phyloP scores from a whole-genome alignment of 768 basidiomycete genomes.

The Lactifluus pinguis region DNA sequence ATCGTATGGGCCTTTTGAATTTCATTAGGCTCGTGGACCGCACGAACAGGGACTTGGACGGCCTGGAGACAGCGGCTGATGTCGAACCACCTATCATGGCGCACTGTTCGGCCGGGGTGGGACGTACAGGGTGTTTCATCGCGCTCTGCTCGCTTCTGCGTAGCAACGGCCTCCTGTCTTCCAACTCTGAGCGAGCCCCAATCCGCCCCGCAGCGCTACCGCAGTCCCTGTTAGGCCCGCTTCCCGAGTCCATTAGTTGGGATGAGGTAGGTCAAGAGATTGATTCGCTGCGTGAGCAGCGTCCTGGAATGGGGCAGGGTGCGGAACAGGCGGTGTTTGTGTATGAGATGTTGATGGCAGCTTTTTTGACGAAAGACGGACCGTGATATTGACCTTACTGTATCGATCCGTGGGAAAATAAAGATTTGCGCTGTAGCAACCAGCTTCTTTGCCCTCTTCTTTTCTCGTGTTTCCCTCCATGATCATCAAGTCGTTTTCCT shows the following conservation, averaged over 20 bases:
- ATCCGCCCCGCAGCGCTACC: slow-evolving; percentile 29
- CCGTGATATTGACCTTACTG: no score
- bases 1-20: slow-evolving; percentile 48
- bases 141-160: slow-evolving; percentile 74
- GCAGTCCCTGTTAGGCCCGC: slow-evolving; percentile 47
- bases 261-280: slow-evolving; percentile 65
- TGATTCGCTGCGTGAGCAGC: slow-evolving; percentile 70
- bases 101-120: slow-evolving; percentile 82
- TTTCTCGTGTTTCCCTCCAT: neutral
- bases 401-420: neutral
- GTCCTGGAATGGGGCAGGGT: slow-evolving; percentile 75
- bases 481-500: slow-evolving; percentile 11
- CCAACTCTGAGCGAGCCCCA: slow-evolving; percentile 18
- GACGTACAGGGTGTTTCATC: slow-evolving; percentile 82
- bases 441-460: neutral
- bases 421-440: neutral
- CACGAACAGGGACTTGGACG: slow-evolving; percentile 42
- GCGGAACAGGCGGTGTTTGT: slow-evolving; percentile 55
- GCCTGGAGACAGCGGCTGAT: slow-evolving; percentile 28
- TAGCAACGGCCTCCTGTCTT: slow-evolving; percentile 33
- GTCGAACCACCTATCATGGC: slow-evolving; percentile 72
- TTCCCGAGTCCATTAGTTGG: slow-evolving; percentile 38
- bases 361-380: neutral
- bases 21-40: slow-evolving; percentile 60
- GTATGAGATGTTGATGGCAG: slow-evolving; percentile 44